Base-by-base conservation (phyloP, 176 grass and related monocot species). In the Bolboschoenus planiculmis region DNA sequence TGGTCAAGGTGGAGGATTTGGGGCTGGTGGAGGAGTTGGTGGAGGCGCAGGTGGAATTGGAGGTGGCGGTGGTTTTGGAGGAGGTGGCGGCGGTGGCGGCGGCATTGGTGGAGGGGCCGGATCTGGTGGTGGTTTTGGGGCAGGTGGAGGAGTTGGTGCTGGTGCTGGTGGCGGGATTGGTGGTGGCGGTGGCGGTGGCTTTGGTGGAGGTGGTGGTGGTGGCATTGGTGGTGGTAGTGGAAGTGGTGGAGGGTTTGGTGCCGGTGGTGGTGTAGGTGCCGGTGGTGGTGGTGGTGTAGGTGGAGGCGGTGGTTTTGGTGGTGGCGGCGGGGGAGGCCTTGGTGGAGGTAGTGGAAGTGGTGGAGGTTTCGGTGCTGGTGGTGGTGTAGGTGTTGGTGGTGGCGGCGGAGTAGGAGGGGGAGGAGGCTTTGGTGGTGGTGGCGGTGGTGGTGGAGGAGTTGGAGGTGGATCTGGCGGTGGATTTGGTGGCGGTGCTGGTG, bases 401-500 rank as follows among this genome's bases (percentile, higher is more conserved):
- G 61, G 61, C 11, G 74, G 73, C 1, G 73, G 73, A 4, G 37
- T 48, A 23, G 75, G 75, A 7, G 75, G 48, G 1, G 75, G 37
- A 1, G 75, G 39, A 30, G 75, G 75, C n/a, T 20, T 79, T 31
- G 75, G 75, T 26, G 75, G 75, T 18, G 42, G 75, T 14, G 75
- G 75, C 7, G 42, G 75, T 14, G 75, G 75, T 16, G 75, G 75
- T 53, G 73, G 24, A 15, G 74, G 37, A 18, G 18, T 8, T 13
- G 39, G 75, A 1, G 44, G 39, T 20, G 75, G 75, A 60, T 5
- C 4, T 18, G 90, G 86, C 20, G 64, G 43, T 0, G 81, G 85
- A 2, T 24, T 37, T 1, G 88, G 86, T 3, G 85, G 80, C 11
- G 88, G 88, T 0, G 48, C 43, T 0, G 89, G 89, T 18, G 37